A percentile compares a stretch with the other conserved stretches of the same genome.
Conservation (phyloP, 2,329 filamentous ascomycete genomes). For the Xylaria sp. region DNA sequence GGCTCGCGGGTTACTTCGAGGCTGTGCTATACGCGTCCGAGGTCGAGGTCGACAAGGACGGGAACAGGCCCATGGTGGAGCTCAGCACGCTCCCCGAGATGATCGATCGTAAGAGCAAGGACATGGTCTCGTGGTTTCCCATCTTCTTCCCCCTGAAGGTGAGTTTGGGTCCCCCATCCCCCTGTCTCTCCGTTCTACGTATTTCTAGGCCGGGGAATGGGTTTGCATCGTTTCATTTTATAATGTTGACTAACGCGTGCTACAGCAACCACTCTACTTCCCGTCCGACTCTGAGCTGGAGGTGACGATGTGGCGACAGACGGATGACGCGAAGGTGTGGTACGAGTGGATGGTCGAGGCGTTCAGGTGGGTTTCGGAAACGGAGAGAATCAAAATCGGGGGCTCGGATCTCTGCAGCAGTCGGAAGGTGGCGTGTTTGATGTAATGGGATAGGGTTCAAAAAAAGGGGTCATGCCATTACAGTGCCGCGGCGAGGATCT, state of each 20-base stretch:
- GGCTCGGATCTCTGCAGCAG: slow-evolving; percentile 75
- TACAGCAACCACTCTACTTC: slow-evolving; percentile 84
- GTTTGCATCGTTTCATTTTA: neutral
- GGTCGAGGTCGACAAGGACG: slow-evolving; percentile 50
- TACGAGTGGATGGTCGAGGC: slow-evolving; percentile 98
- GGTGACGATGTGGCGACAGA: slow-evolving; percentile 95
- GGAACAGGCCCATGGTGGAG: slow-evolving; percentile 71
- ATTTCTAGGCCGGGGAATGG: too few species aligned
- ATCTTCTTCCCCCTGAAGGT: slow-evolving; percentile 98
- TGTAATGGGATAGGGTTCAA: slow-evolving; percentile 58
- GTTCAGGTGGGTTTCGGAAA: slow-evolving; percentile 72
- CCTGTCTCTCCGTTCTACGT: neutral
- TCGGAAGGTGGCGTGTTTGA: slow-evolving; percentile 75
- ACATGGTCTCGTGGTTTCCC: slow-evolving; percentile 99
- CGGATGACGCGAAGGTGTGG: slow-evolving; percentile 96
- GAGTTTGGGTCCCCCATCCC: slow-evolving; percentile 47
- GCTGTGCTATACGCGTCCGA: slow-evolving; percentile 81
- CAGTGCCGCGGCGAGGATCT: neutral
- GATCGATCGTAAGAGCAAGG: slow-evolving; percentile 91
- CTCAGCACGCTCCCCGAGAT: slow-evolving; percentile 92
- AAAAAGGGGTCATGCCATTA: neutral
- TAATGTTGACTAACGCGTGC: neutral
- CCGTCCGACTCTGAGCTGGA: slow-evolving; percentile 87
- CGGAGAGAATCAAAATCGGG: slow-evolving; percentile 72
- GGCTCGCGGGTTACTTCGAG: slow-evolving; percentile 94